phyloP scores from a whole-genome alignment of 345 rosid species.

The Gossypium ekmanianum region DNA sequence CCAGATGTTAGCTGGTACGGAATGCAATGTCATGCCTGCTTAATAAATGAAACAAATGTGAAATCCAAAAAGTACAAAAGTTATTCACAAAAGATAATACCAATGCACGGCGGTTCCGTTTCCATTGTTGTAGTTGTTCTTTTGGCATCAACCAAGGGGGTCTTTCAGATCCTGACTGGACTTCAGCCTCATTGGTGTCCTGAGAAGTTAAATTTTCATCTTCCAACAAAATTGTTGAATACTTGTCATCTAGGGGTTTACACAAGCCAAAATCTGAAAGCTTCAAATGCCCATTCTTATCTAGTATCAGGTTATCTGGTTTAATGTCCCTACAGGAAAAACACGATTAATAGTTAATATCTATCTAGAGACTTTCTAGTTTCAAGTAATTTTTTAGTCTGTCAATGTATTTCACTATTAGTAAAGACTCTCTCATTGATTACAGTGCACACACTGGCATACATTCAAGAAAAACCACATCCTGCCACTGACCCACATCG shows the following conservation, averaged over 20 bases:
- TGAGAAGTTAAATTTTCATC: slow-evolving; percentile 57
- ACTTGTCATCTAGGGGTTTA: slow-evolving; percentile 91
- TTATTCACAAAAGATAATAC: slow-evolving; percentile 7
- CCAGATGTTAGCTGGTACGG: slow-evolving; percentile 14
- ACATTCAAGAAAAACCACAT: background rate
- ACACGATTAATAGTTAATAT: slow-evolving; percentile 20
- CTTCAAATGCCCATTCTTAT: slow-evolving; percentile 92
- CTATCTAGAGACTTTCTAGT: slow-evolving; percentile 6
- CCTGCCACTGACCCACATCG: background rate
- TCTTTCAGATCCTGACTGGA: slow-evolving; percentile 33
- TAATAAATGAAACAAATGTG: slow-evolving; percentile 1
- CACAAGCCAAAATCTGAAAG: slow-evolving; percentile 99
- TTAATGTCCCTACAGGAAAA: slow-evolving; percentile 79
- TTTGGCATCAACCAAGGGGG: slow-evolving; percentile 36
- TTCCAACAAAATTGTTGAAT: slow-evolving; percentile 74
- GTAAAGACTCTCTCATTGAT: background rate
- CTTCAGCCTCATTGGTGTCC: slow-evolving; percentile 47
- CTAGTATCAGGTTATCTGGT: slow-evolving; percentile 93
- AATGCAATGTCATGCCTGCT: slow-evolving; percentile 18
- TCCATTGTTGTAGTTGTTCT: slow-evolving; percentile 12
- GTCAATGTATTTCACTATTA: background rate
- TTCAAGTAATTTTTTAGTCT: background rate
- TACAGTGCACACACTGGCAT: background rate
- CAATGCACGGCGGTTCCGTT: slow-evolving; percentile 8
- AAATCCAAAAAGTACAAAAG: background rate